A percentile compares a stretch with the other conserved stretches of the same genome.
Evolutionary conservation across 345 rosid genomes (phyloP).

Genomic region (Dovyalis caffra): DNA sequence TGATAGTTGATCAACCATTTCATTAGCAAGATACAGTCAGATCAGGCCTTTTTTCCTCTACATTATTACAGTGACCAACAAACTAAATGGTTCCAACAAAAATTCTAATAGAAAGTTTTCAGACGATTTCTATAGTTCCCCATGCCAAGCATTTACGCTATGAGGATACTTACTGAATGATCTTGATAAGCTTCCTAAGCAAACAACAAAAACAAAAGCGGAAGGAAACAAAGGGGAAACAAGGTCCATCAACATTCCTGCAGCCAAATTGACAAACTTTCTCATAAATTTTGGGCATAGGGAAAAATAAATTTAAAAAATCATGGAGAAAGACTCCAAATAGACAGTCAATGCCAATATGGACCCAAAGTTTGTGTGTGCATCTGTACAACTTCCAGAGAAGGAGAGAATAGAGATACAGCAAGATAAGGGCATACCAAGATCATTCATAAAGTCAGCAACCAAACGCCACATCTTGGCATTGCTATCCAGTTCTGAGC

Average conservation of each 20-base stretch:
- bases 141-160: background rate
- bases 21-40: background rate
- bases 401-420: background rate
- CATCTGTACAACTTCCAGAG: background rate
- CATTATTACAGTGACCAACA: background rate
- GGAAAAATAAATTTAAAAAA: background rate
- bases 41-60: background rate
- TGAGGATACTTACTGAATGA: conserved; percentile 70
- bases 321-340: background rate
- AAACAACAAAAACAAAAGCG: conserved; percentile 80
- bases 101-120: background rate
- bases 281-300: conserved; percentile 6
- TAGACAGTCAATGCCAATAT: background rate
- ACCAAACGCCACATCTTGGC: conserved; percentile 98
- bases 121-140: background rate
- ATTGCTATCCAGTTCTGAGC: conserved; percentile 85
- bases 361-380: background rate
- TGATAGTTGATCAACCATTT: background rate
- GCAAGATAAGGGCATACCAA: conserved; percentile 62
- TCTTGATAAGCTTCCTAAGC: conserved; percentile 93
- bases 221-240: conserved; percentile 90
- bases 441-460: conserved; percentile 94
- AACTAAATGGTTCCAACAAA: background rate
- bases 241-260: conserved; percentile 99
- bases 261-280: conserved; percentile 26